Conservation (phyloP, 2,329 filamentous ascomycete genomes). For the Sclerotiophoma versabilis region DNA sequence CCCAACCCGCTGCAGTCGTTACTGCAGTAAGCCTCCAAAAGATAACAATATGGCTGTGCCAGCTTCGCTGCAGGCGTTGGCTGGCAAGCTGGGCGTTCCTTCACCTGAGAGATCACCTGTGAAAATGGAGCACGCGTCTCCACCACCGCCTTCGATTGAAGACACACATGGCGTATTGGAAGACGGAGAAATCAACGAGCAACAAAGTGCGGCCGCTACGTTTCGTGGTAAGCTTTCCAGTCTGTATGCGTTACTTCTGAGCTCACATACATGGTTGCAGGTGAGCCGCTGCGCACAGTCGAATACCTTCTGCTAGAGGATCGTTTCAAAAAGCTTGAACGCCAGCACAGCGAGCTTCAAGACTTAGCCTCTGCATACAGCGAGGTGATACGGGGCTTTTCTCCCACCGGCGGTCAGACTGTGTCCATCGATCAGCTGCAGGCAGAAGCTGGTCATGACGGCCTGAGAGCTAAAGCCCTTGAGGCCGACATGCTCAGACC, state of each 20-base stretch:
- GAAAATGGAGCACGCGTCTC: constrained; percentile 1
- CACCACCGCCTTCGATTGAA: constrained; percentile 10
- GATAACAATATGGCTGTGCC: neutral
- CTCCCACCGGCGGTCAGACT: neutral
- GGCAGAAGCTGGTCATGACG: constrained; percentile 21
- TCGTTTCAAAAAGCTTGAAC: constrained; percentile 15
- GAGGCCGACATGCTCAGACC: constrained; percentile 24
- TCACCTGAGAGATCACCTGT: neutral
- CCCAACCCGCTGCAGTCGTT: neutral
- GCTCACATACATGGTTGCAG: constrained; percentile 12
- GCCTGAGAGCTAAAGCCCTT: constrained; percentile 26
- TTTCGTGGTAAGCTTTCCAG: constrained; percentile 4
- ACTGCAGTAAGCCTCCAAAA: neutral
- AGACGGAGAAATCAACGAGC: neutral
- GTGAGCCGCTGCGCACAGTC: constrained; percentile 15
- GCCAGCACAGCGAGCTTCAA: constrained; percentile 17
- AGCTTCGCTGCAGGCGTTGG: neutral
- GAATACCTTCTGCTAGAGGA: constrained; percentile 20
- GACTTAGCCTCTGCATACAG: constrained; percentile 19
- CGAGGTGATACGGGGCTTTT: constrained; percentile 19
- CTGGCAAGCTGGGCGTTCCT: neutral
- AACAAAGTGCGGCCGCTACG: neutral
- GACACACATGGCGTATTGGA: neutral
- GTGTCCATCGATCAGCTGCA: constrained; percentile 23
- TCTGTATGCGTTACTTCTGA: neutral